A percentile compares a stretch with the other conserved stretches of the same genome.
Conservation (phyloP, 192 early-diverging fungal genomes). For the Coemansia sp. region DNA sequence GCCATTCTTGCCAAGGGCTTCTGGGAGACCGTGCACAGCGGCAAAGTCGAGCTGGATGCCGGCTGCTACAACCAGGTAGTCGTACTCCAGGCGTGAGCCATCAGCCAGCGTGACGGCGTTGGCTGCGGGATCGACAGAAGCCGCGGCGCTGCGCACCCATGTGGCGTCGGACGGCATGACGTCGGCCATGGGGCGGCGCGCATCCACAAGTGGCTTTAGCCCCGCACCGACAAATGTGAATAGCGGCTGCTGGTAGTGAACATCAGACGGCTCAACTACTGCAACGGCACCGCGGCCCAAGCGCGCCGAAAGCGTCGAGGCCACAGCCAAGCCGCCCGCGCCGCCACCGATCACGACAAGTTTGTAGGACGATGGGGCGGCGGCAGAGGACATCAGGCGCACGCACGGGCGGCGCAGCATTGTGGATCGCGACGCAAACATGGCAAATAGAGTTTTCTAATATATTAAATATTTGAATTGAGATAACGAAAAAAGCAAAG, state of each 20-base stretch:
- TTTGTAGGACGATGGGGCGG: conserved; percentile 46
- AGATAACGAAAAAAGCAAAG: no score
- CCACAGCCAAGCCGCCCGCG: conserved; percentile 59
- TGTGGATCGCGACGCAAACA: conserved; percentile 18
- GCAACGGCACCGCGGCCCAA: conserved; percentile 68
- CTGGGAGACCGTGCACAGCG: conserved; percentile 71
- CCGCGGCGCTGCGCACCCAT: conserved; percentile 73
- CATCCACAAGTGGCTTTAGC: conserved; percentile 72
- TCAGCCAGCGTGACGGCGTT: conserved; percentile 68
- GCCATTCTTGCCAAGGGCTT: conserved; percentile 75
- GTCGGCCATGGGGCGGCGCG: conserved; percentile 62
- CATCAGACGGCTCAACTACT: conserved; percentile 69
- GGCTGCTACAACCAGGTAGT: conserved; percentile 72
- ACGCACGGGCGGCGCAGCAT: conserved; percentile 18
- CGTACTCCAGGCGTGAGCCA: conserved; percentile 62
- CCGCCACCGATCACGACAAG: conserved; percentile 56
- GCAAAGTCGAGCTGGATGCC: conserved; percentile 78
- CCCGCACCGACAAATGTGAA: conserved; percentile 91
- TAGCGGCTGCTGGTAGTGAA: conserved; percentile 84
- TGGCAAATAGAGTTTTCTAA: conserved; percentile 29
- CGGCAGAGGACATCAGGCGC: conserved; percentile 33
- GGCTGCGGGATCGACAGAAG: conserved; percentile 64
- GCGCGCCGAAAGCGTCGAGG: conserved; percentile 63
- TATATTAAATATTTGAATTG: no score
- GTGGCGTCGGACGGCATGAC: conserved; percentile 72